These are phyloP conservation scores for Boletales sp. DNA, from an alignment of 768 basidiomycete species.

Conservation along the genomic window DNA sequence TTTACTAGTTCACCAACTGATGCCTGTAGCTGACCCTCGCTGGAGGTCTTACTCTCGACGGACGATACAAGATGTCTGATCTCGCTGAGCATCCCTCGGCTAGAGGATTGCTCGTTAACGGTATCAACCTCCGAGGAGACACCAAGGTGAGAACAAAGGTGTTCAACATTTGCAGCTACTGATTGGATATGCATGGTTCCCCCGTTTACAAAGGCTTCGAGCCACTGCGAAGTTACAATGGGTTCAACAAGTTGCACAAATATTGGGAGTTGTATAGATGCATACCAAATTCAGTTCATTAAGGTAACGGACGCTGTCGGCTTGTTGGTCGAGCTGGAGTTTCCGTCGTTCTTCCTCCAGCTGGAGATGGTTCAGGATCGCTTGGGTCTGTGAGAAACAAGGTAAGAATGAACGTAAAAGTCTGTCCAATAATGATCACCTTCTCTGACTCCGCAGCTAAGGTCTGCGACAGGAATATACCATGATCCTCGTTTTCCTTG, in stretches of 20 bases:
- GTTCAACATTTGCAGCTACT: constrained; percentile 57
- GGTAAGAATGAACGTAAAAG: background rate
- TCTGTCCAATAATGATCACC: constrained; percentile 5
- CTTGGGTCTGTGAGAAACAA: constrained; percentile 32
- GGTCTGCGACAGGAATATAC: background rate
- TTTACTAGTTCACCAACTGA: constrained; percentile 36
- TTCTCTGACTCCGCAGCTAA: constrained; percentile 13
- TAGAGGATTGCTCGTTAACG: constrained; percentile 6
- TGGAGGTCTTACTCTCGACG: constrained; percentile 29
- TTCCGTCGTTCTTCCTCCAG: constrained; percentile 46
- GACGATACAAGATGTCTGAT: constrained; percentile 34
- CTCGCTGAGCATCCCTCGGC: constrained; percentile 31
- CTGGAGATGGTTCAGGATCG: constrained; percentile 46
- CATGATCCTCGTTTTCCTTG: background rate
- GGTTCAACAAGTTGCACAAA: background rate
- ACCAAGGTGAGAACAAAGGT: constrained; percentile 55
- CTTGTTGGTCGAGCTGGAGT: constrained; percentile 58
- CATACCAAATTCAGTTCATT: constrained; percentile 71
- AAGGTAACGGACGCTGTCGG: constrained; percentile 72
- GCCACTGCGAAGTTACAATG: constrained; percentile 49
- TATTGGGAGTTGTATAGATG: background rate
- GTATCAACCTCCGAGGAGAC: constrained; percentile 22
- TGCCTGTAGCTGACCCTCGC: constrained; percentile 28
- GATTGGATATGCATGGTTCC: constrained; percentile 70
- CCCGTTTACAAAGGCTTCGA: constrained; percentile 77